A percentile compares a stretch with the other conserved stretches of the same genome.
Evolutionary conservation across 176 grass and related monocot genomes (phyloP).

Genomic region (Saccharum officinarum): DNA sequence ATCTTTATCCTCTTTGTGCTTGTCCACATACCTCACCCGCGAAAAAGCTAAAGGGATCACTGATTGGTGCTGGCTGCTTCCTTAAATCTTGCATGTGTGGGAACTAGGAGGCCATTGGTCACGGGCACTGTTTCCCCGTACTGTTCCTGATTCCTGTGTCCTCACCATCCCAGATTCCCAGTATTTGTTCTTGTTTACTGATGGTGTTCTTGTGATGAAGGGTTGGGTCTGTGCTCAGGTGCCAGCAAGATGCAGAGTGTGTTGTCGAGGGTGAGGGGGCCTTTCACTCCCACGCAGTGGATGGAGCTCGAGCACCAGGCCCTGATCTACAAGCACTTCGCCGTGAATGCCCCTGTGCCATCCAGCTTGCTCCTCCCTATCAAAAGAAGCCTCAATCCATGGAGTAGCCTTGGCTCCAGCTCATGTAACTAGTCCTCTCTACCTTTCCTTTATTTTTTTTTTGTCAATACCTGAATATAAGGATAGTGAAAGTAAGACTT

Average conservation of each 20-base stretch:
- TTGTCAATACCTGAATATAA: not conserved
- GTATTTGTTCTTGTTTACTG: conserved; percentile 1
- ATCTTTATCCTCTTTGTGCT: conserved; percentile 33
- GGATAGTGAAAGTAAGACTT: not conserved
- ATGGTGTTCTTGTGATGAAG: conserved; percentile 40
- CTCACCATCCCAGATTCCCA: not conserved
- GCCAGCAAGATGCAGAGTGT: conserved; percentile 59
- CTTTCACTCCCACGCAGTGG: conserved; percentile 93
- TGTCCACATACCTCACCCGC: conserved; percentile 24
- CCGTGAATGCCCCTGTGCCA: conserved; percentile 67
- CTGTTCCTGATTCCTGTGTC: not conserved
- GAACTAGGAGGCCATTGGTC: conserved; percentile 28
- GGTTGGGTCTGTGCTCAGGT: conserved; percentile 49
- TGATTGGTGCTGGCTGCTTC: conserved; percentile 35
- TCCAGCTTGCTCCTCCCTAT: conserved; percentile 73
- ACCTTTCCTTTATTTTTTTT: not conserved
- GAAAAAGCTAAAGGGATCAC: conserved; percentile 36
- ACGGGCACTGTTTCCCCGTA: not conserved
- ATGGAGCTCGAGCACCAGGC: conserved; percentile 96
- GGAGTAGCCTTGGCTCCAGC: conserved; percentile 47
- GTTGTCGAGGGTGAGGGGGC: conserved; percentile 70
- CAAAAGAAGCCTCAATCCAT: conserved; percentile 61
- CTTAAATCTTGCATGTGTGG: conserved; percentile 48
- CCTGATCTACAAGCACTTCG: conserved; percentile 87
- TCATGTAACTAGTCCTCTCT: conserved; percentile 41